Percentiles rank a stretch among this genome's conserved stretches.
Conservation (phyloP, 495 filamentous ascomycete genomes). For the Penicillium salamii region DNA sequence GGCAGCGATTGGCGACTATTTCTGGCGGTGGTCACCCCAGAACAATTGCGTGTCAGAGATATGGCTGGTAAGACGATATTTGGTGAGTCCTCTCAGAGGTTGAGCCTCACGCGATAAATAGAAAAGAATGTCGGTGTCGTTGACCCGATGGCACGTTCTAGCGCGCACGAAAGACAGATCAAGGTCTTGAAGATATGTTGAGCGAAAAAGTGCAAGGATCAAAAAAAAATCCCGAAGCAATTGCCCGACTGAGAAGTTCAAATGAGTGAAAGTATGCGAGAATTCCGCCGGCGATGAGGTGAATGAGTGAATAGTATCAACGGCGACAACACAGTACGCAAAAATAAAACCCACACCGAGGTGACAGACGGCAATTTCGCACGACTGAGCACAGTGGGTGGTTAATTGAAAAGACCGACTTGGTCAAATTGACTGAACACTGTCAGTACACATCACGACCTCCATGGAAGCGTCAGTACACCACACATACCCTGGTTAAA, state of each 20-base stretch:
- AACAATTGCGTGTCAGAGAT: not conserved
- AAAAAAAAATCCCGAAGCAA: too few relatives aligned
- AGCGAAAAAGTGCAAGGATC: not conserved
- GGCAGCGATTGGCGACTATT: not conserved
- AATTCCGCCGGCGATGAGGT: constrained; percentile 3
- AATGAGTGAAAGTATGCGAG: constrained; percentile 19
- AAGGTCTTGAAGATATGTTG: constrained; percentile 4
- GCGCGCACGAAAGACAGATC: constrained; percentile 11
- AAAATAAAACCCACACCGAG: not conserved
- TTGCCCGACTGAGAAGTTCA: not conserved
- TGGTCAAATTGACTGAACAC: not conserved
- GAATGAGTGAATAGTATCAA: constrained; percentile 11
- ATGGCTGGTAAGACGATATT: not conserved
- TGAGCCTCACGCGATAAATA: constrained; percentile 9
- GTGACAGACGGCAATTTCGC: not conserved
- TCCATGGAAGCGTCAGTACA: not conserved
- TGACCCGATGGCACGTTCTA: constrained; percentile 14
- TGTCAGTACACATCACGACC: not conserved
- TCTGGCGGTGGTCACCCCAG: not conserved
- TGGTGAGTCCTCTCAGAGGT: constrained; percentile 21
- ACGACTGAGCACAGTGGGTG: not conserved
- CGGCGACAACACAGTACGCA: not conserved
- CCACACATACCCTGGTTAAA: constrained; percentile 18
- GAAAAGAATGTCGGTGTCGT: not conserved
- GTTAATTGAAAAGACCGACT: not conserved